These are phyloP conservation scores for Allium sativum DNA, from an alignment of 106 monocot species.

Conservation along the genomic window DNA sequence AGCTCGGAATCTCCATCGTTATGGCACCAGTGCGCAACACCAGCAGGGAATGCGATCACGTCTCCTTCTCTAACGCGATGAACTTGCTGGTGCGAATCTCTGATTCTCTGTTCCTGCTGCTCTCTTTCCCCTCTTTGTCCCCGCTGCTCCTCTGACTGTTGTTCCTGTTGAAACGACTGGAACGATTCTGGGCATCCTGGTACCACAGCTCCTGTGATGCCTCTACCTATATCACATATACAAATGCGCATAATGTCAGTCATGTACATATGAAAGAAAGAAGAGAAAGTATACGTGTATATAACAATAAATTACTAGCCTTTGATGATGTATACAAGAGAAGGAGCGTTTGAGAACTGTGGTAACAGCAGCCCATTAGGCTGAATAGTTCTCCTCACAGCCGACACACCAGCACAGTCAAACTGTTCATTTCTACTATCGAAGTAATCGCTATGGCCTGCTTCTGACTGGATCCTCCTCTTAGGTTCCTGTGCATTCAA, in stretches of 20 bases:
- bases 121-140: not conserved
- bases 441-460: constrained; percentile 28
- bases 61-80: constrained; percentile 41
- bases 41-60: constrained; percentile 43
- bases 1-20: constrained; percentile 46
- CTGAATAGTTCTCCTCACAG: constrained; percentile 4
- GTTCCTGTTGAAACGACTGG: constrained; percentile 13
- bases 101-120: constrained; percentile 6
- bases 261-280: too few species aligned
- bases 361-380: constrained; percentile 17
- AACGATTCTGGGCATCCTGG: constrained; percentile 14
- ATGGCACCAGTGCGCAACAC: constrained; percentile 50
- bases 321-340: constrained; percentile 24
- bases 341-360: constrained; percentile 14
- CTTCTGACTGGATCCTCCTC: constrained; percentile 23
- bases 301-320: not conserved
- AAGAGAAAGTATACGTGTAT: too few species aligned
- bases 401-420: constrained; percentile 24
- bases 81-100: constrained; percentile 55
- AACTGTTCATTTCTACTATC: constrained; percentile 20
- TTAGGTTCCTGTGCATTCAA: constrained; percentile 16
- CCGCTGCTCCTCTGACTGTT: not conserved
- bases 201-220: constrained; percentile 3
- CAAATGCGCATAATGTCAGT: too few species aligned
- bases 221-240: constrained; percentile 13